Evolutionary conservation across 441 rosid genomes (phyloP).

Genomic region (Flueggea neowawraea): DNA sequence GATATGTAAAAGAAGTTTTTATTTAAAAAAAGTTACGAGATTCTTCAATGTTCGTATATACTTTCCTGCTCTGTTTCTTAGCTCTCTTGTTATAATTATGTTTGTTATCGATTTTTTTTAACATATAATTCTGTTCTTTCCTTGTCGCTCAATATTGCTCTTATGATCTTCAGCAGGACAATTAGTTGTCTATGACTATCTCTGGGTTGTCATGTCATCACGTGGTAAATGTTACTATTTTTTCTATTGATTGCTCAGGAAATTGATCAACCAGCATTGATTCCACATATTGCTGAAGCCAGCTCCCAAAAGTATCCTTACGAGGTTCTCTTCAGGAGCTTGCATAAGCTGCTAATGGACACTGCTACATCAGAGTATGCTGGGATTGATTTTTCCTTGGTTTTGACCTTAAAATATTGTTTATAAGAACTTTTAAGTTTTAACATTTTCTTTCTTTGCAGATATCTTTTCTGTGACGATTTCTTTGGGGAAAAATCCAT

Average conservation of each 20-base stretch:
- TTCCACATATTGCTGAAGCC: slow-evolving; percentile 99
- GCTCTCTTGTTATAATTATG: too few relatives aligned
- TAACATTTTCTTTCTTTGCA: slow-evolving; percentile 26
- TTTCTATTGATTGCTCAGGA: slow-evolving; percentile 51
- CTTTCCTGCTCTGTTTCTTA: too few relatives aligned
- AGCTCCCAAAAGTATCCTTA: slow-evolving; percentile 92
- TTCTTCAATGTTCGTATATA: too few relatives aligned
- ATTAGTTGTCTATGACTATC: too few relatives aligned
- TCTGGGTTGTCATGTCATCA: too few relatives aligned
- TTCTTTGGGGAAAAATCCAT: slow-evolving; percentile 97
- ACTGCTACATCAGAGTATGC: slow-evolving; percentile 99
- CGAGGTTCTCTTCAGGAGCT: slow-evolving; percentile 97
- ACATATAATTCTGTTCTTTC: too few relatives aligned
- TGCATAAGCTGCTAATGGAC: slow-evolving; percentile 98
- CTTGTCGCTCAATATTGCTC: too few relatives aligned
- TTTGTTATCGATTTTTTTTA: too few relatives aligned
- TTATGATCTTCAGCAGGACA: too few relatives aligned
- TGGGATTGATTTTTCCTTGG: slow-evolving; percentile 27
- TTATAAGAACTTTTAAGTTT: slow-evolving; percentile 1
- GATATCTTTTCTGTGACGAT: slow-evolving; percentile 96
- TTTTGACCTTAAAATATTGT: slow-evolving; percentile 8
- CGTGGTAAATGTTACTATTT: slow-evolving; percentile 8
- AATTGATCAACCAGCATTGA: slow-evolving; percentile 96
- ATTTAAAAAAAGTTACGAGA: too few relatives aligned
- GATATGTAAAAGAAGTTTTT: too few relatives aligned